Conservation (phyloP, 345 rosid species). For the Microthlaspi erraticum region DNA sequence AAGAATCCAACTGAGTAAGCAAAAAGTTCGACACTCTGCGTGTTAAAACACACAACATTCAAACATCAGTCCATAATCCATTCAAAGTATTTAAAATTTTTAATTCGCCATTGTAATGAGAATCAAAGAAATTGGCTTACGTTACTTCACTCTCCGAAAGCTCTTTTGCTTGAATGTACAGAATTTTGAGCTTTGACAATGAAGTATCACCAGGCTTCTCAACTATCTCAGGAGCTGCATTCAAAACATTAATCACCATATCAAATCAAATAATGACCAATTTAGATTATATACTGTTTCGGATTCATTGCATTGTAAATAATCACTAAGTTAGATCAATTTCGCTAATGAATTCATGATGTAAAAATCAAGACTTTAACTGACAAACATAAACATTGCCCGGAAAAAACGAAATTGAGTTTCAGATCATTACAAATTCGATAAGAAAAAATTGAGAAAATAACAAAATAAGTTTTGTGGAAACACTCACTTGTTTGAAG, state of each 20-base stretch:
- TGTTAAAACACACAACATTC: slow-evolving; percentile 12
- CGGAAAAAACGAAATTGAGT: background rate
- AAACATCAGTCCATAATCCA: background rate
- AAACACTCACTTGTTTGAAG: slow-evolving; percentile 68
- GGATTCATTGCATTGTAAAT: background rate
- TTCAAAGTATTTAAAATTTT: background rate
- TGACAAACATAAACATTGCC: background rate
- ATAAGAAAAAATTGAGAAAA: background rate
- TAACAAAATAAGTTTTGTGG: background rate
- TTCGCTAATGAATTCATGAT: background rate
- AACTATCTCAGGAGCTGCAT: slow-evolving; percentile 88
- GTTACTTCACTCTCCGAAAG: slow-evolving; percentile 83
- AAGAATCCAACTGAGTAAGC: slow-evolving; percentile 68
- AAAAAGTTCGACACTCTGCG: slow-evolving; percentile 63
- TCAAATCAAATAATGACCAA: too few relatives aligned
- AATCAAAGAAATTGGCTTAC: slow-evolving; percentile 50
- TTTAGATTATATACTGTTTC: too few relatives aligned
- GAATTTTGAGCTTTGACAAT: slow-evolving; percentile 58
- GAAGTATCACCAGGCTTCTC: slow-evolving; percentile 91
- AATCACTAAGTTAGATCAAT: background rate
- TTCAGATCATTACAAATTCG: slow-evolving; percentile 12
- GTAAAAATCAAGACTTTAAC: background rate
- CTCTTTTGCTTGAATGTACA: slow-evolving; percentile 77
- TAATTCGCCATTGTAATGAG: background rate
- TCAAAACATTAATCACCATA: slow-evolving; percentile 22